Evolutionary conservation across 306 rosid species (phyloP).

Genomic region (Pyrus communis): DNA sequence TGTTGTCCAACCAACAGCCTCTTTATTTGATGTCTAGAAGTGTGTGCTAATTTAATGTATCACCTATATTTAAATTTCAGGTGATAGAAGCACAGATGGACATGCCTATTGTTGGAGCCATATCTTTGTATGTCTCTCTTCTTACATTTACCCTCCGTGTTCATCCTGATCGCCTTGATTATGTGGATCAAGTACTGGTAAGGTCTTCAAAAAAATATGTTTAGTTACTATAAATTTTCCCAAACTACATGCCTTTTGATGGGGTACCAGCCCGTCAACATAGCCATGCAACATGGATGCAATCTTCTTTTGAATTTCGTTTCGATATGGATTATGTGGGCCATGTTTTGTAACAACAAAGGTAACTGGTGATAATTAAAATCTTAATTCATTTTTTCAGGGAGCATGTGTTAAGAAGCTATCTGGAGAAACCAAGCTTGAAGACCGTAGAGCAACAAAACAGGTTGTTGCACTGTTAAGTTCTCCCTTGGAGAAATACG

Average conservation of each 20-base stretch:
- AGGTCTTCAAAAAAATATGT: slow-evolving; percentile 4
- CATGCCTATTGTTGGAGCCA: slow-evolving; percentile 46
- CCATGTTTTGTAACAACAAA: neutral
- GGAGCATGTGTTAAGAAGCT: slow-evolving; percentile 43
- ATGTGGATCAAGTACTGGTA: slow-evolving; percentile 50
- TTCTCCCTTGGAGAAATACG: slow-evolving; percentile 43
- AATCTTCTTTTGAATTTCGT: neutral
- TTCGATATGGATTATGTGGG: neutral
- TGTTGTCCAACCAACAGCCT: neutral
- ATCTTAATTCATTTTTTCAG: slow-evolving; percentile 6
- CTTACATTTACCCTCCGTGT: slow-evolving; percentile 47
- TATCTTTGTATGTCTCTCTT: slow-evolving; percentile 42
- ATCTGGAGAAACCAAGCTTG: slow-evolving; percentile 27
- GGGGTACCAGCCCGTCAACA: neutral
- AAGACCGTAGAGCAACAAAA: slow-evolving; percentile 34
- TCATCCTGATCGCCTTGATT: slow-evolving; percentile 48
- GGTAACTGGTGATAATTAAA: neutral
- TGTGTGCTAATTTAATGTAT: neutral
- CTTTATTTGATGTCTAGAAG: neutral
- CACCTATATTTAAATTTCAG: slow-evolving; percentile 9
- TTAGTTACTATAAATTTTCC: neutral
- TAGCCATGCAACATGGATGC: neutral
- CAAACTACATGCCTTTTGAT: neutral
- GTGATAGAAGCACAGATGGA: slow-evolving; percentile 45
- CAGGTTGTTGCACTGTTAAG: slow-evolving; percentile 42